Evolutionary conservation across 495 filamentous ascomycete genomes (phyloP), one percentile per base, ranked within the genome.

Genomic region (Neurospora sp.): DNA sequence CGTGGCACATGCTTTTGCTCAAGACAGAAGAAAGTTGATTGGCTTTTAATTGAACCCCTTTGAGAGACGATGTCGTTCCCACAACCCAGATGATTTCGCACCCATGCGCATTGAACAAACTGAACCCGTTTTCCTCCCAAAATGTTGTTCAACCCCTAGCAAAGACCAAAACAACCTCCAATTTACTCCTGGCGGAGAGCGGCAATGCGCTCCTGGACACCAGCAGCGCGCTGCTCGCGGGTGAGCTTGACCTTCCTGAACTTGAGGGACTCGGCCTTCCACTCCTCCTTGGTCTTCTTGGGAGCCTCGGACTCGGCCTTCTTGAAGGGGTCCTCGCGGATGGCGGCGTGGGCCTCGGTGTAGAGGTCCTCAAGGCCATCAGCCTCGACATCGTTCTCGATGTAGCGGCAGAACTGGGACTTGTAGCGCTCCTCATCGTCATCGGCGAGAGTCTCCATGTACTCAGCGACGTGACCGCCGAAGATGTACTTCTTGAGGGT

Each of bases 401-500:
- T 91, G 89, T 99, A 99, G 85, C 94, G 90, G 83, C 90, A 85
- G 92, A 99, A 99, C 88, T 98, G 96, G 78, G 89, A 90, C 89
- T 94, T 95, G 91, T 93, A 99, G 83, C 96, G 94, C 89, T 99
- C 96, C 92, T 99, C 96, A 83, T 99, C 96, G 83, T 99, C 96
- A 83, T 99, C 96, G 83, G 96, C 96, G 77, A 99, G 92, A 59
- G 90, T 95, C 92, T 99, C 96, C 96, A 99, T 99, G 89, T 98
- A 99, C 90, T 99, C 96, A 75, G 94, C 93, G 76, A 99, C 92
- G 89, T 99, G 96, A 70, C 96, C 94, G 82, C 90, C 96, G 82
- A 94, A 92, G 89, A 99, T 99, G 91, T 99, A 98, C 89, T 95
- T 97, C 89, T 94, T 92, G 81, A 99, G 91, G 75, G 89, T 92